Conservation (phyloP, 73 alveolate species). For the Stentor roeselii region DNA sequence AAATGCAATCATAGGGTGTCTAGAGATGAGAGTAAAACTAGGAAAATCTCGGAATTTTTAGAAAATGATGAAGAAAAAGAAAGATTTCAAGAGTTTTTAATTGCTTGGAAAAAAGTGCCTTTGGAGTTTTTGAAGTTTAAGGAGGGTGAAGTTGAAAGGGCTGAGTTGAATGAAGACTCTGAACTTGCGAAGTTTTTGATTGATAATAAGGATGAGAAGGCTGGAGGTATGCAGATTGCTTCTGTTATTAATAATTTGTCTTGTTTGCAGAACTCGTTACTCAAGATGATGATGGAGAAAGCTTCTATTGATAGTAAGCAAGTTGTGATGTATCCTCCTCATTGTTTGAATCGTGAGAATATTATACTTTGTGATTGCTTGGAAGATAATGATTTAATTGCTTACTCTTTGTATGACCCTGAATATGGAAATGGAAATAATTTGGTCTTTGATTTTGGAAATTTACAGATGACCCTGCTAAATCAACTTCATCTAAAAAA, state of each 20-base stretch:
- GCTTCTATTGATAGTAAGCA: neutral
- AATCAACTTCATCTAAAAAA: neutral
- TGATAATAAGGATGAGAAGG: slow-evolving; percentile 13
- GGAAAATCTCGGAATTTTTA: neutral
- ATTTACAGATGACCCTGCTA: neutral
- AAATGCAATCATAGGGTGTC: neutral
- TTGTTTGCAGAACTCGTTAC: neutral
- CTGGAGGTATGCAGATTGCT: too few relatives aligned
- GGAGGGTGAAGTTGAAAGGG: neutral
- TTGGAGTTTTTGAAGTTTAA: neutral
- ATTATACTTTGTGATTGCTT: neutral
- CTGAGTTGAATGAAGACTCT: too few relatives aligned
- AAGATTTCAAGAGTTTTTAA: neutral
- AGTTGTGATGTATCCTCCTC: neutral
- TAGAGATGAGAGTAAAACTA: slow-evolving; percentile 6
- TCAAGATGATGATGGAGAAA: neutral
- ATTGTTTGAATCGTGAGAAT: neutral
- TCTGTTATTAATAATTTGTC: neutral
- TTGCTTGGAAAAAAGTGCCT: neutral
- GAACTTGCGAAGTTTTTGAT: neutral
- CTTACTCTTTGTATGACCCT: slow-evolving; percentile 16
- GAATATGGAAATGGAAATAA: slow-evolving; percentile 18
- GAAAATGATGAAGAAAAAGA: neutral
- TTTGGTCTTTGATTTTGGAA: slow-evolving; percentile 15
- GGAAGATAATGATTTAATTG: neutral